A percentile compares a stretch with the other conserved stretches of the same genome.
These are phyloP conservation scores for Saccharomycopsis lassenensis DNA, from an alignment of 805 yeast species.

Conservation along the genomic window DNA sequence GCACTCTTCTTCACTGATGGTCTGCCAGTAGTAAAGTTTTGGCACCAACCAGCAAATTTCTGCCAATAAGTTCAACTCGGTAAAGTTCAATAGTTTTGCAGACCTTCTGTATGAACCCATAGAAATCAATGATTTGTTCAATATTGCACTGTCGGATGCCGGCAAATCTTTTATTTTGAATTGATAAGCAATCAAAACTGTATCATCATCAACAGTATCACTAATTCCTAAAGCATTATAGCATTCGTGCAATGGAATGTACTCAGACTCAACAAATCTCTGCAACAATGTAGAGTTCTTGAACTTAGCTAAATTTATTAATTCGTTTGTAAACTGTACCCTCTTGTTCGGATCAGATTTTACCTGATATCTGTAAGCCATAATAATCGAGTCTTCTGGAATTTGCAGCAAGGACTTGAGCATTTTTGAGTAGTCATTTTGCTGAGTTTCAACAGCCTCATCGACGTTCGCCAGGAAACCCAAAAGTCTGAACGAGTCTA, in stretches of 20 bases:
- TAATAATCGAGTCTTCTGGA: conserved; percentile 23
- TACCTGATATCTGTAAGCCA: conserved; percentile 23
- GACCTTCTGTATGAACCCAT: conserved; percentile 24
- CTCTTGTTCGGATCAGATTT: conserved; percentile 17
- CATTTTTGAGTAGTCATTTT: too few species aligned
- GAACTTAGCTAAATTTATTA: conserved; percentile 29
- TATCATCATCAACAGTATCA: conserved; percentile 51
- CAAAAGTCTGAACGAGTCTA: not conserved
- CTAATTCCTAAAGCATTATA: conserved; percentile 40
- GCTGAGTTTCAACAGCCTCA: too few species aligned
- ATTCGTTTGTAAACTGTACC: conserved; percentile 28
- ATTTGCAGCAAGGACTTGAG: too few species aligned
- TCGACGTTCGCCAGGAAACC: not conserved
- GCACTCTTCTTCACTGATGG: conserved; percentile 17
- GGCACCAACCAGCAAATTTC: not conserved
- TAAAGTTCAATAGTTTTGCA: conserved; percentile 21
- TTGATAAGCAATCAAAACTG: conserved; percentile 65
- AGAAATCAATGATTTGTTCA: conserved; percentile 21
- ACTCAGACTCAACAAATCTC: conserved; percentile 36
- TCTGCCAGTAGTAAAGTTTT: not conserved
- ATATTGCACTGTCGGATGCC: conserved; percentile 6
- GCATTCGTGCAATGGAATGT: conserved; percentile 37
- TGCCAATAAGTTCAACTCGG: conserved; percentile 20
- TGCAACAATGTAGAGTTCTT: conserved; percentile 28
- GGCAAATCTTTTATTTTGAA: conserved; percentile 42